phyloP scores from a whole-genome alignment of 768 basidiomycete species.

The Macrolepiota fuliginosa region DNA sequence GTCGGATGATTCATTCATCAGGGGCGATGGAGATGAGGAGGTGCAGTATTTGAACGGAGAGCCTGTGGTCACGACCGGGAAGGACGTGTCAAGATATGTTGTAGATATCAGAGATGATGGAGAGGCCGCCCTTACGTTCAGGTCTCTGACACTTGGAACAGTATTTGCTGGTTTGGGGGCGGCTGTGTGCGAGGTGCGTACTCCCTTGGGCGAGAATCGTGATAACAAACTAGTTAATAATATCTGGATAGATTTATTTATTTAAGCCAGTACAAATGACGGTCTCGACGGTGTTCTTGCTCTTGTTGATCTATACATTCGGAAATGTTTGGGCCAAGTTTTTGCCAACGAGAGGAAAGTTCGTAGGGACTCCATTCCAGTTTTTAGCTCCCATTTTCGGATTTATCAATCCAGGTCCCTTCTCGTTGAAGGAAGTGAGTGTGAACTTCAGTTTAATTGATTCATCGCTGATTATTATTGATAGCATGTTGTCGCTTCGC shows the following conservation, averaged over 20 bases:
- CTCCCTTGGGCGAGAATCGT: background rate
- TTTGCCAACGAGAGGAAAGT: conserved; percentile 38
- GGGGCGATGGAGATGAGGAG: conserved; percentile 22
- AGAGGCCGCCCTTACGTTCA: conserved; percentile 52
- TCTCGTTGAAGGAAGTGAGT: conserved; percentile 55
- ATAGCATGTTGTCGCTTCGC: conserved; percentile 56
- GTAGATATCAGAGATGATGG: conserved; percentile 58
- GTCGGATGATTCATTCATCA: conserved; percentile 4
- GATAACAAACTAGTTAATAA: background rate
- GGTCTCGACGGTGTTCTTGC: conserved; percentile 56
- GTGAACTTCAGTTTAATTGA: background rate
- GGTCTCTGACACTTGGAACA: conserved; percentile 55
- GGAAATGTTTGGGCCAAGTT: conserved; percentile 50
- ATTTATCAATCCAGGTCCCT: conserved; percentile 58
- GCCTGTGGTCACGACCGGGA: conserved; percentile 41
- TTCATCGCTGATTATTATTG: background rate
- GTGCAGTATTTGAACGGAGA: conserved; percentile 34
- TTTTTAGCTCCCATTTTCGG: conserved; percentile 37
- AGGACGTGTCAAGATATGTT: conserved; percentile 52
- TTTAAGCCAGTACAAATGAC: conserved; percentile 49
- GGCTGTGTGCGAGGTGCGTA: conserved; percentile 51
- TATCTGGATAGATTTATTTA: background rate
- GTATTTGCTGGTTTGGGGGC: conserved; percentile 56
- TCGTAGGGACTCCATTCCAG: conserved; percentile 42
- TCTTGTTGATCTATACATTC: conserved; percentile 50